Conservation (phyloP, 2,329 filamentous ascomycete species). For the Fusarium setosum region DNA sequence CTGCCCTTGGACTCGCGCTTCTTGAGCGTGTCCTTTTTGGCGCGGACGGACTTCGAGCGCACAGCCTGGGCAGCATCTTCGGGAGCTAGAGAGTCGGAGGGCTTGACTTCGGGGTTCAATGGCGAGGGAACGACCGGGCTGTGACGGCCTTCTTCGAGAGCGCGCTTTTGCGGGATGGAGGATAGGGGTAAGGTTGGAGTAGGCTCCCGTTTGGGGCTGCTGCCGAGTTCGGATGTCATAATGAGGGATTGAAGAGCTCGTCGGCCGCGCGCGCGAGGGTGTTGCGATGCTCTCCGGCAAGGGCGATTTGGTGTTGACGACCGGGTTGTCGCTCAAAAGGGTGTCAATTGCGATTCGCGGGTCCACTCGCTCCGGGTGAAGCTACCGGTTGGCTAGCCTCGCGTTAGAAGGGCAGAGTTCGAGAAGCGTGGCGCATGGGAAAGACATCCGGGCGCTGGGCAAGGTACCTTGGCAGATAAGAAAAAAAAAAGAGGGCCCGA, state of each 20-base stretch:
- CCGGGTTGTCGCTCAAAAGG: conserved; percentile 3
- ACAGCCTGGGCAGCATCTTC: conserved; percentile 58
- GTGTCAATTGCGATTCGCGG: conserved; percentile 8
- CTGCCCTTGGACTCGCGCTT: conserved; percentile 73
- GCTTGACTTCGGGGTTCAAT: conserved; percentile 73
- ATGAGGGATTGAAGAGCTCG: conserved; percentile 7
- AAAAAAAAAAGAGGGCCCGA: conserved; percentile 42
- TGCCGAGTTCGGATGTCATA: conserved; percentile 52
- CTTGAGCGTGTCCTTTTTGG: conserved; percentile 75
- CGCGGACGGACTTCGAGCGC: conserved; percentile 55
- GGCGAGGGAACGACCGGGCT: conserved; percentile 78
- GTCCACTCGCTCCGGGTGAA: conserved; percentile 17
- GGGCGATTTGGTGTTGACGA: conserved; percentile 1
- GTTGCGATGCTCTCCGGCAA: neutral
- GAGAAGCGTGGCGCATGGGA: conserved; percentile 19
- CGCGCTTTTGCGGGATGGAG: conserved; percentile 72
- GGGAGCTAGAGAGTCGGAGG: conserved; percentile 50
- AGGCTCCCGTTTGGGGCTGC: conserved; percentile 54
- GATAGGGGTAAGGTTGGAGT: conserved; percentile 55
- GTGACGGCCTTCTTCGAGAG: conserved; percentile 73
- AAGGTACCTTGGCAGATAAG: conserved; percentile 12
- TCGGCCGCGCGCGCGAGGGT: neutral
- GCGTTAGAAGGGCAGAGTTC: conserved; percentile 3
- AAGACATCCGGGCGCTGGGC: neutral
- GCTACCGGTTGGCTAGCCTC: conserved; percentile 15